Evolutionary conservation across 805 yeast species (phyloP).

Genomic region (Ogataea pini): DNA sequence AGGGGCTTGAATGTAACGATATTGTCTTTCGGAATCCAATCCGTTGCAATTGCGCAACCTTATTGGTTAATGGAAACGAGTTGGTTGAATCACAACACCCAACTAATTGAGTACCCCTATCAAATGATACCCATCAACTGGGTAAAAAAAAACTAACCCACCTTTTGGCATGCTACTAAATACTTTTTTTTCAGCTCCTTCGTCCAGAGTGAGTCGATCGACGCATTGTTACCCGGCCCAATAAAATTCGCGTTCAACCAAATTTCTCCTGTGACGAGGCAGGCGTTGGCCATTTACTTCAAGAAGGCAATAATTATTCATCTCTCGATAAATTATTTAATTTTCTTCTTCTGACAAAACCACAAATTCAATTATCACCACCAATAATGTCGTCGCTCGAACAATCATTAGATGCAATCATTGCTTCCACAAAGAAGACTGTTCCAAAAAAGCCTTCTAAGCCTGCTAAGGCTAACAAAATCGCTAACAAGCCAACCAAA

Average conservation of each 20-base stretch:
- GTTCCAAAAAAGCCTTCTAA: conserved; percentile 33
- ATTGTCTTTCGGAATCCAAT: too few relatives aligned
- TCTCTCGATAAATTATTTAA: background rate
- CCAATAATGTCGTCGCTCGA: conserved; percentile 76
- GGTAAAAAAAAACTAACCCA: too few relatives aligned
- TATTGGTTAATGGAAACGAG: background rate
- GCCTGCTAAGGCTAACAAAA: conserved; percentile 34
- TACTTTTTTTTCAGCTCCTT: background rate
- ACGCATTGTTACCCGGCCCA: conserved; percentile 12
- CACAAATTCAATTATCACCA: conserved; percentile 10
- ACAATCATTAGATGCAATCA: conserved; percentile 92
- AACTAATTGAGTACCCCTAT: background rate
- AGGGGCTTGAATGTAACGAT: too few relatives aligned
- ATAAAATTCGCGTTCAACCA: background rate
- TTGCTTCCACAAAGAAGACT: conserved; percentile 50
- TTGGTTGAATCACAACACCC: too few relatives aligned
- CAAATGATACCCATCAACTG: too few relatives aligned
- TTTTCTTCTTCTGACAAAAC: background rate
- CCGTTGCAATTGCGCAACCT: too few relatives aligned
- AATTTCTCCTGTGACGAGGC: conserved; percentile 2
- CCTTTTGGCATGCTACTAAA: too few relatives aligned
- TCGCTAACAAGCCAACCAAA: conserved; percentile 33
- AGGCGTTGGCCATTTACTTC: background rate
- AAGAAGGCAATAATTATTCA: background rate
- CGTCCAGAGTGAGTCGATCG: conserved; percentile 2